A percentile compares a stretch with the other conserved stretches of the same genome.
phyloP scores from a whole-genome alignment of 495 filamentous ascomycete genomes.

The Xylaria bambusicola region DNA sequence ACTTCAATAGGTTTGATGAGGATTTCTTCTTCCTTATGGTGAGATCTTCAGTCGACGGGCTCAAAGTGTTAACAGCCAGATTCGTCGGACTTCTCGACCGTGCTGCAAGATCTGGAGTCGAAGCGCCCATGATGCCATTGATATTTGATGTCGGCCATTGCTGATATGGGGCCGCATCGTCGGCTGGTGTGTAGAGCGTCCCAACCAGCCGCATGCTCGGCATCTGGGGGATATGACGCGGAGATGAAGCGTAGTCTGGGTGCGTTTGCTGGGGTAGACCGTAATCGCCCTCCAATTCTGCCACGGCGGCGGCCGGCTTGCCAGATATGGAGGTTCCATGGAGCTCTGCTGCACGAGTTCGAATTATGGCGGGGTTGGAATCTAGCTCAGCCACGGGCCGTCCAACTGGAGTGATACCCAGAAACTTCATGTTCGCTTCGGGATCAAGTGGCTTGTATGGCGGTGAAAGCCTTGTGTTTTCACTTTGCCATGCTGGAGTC shows the following conservation, averaged over 20 bases:
- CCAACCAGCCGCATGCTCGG: background rate
- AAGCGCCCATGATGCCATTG: no score
- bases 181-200: background rate
- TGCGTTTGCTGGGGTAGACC: background rate
- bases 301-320: background rate
- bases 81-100: background rate
- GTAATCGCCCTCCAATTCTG: slow-evolving; percentile 5
- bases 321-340: background rate
- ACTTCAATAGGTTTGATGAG: background rate
- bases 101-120: background rate
- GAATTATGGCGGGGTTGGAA: background rate
- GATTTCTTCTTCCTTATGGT: background rate
- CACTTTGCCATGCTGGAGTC: background rate
- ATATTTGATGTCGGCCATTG: background rate
- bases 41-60: background rate
- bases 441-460: background rate
- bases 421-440: background rate
- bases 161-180: background rate
- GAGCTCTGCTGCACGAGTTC: background rate
- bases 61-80: background rate
- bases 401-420: background rate
- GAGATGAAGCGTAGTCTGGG: background rate
- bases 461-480: no score
- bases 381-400: background rate
- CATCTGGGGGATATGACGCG: background rate